Base-by-base conservation (phyloP, 2,329 filamentous ascomycete genomes). In the Whalleya microplaca region DNA sequence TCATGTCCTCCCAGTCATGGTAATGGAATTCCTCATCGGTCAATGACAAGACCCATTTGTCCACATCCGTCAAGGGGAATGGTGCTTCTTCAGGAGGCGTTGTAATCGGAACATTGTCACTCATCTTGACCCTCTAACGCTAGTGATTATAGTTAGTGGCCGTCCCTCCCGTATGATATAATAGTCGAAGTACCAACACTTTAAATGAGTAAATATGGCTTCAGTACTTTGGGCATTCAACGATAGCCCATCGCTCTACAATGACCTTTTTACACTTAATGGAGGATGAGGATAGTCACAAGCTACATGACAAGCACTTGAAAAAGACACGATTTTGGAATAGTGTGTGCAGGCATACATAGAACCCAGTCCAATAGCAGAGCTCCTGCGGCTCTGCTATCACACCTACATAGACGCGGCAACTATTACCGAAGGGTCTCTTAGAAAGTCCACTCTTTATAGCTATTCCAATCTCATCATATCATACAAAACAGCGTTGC, bases 1-100 rank as follows among this genome's bases (percentile, higher is more conserved):
- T 84, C 59, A 95, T 81, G 54, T 89, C 81, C 12, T 85, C 80
- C 94, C 93, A 97, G 46, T 84, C 80, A 72, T 93, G 86, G 44
- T 81, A 80, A 58, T 80, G 76, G 72, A 90, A 96, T 47, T 89
- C 81, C 19, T 87, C 82, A 68, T 97, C 92, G 0, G 84, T 84
- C 62, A 82, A 78, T 27, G 83, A 83, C 16, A 87, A 73, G 37
- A 86, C 76, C 79, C 78, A 82, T 69, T 73, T 81, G 69, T 87
- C 84, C 41, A 78, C 73, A 2, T 83, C 83, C 0, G 83, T 86
- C 59, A 87, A 71, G n/a, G 82, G 81, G 59, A 87, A 87, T 1
- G 84, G 80, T 6, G 77, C 59, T 41, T 84, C 78, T 48, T 75
- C 75, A 2, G 43, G 53, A 56, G 63, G 20, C 32, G 47, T 41